Base-by-base conservation (phyloP, 805 yeast species). In the Pichia heedii region DNA sequence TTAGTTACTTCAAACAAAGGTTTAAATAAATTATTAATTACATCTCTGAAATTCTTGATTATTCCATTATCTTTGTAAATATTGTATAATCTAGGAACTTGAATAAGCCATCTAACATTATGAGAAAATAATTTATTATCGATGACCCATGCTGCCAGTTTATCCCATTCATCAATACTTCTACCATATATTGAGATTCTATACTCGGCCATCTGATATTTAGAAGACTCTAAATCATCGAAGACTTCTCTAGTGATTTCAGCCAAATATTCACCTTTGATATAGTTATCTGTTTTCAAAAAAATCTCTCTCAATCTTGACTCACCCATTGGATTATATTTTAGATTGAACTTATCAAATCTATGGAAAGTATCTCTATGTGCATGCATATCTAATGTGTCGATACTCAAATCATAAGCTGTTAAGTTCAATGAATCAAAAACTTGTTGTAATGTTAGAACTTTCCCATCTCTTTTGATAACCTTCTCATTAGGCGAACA, bases 331-430 rank as follows among this genome's bases (percentile, higher is more conserved):
- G 99, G 99, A 60, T 93, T 93, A 67, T 93, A 93, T 62, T 93
- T 94, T 67, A 93, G 72, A 62, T 93, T 93, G 73, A 93, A 93
- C 66, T 93, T 93, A 65, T 93, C 99, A 59, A 93, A 93, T 55
- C 99, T 75, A 64, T 93, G 99, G 74, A 93, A 93, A 1, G 97
- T 84, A 57, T 93, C 99, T 51, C 89, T 84, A 63, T 93, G 98
- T 5, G 99, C 99, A 65, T 93, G 99, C 99, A 93, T 93, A 65
- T 93, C 99, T 52, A 93, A 73, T 2, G 98, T 94, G 57, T 93
- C 99, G 55, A 93, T 93, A 45, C 95, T 84, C 46, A 93, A 70
- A 60, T 93, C 98, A 60, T 94, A 93, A 2, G 97, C 97, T 0
- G 96, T 82, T 47, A 93, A 73, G 44, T 86, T 81, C 61, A 93